These are phyloP conservation scores for Fusarium fracticaudum DNA, from an alignment of 2,329 filamentous ascomycete species.

Conservation along the genomic window DNA sequence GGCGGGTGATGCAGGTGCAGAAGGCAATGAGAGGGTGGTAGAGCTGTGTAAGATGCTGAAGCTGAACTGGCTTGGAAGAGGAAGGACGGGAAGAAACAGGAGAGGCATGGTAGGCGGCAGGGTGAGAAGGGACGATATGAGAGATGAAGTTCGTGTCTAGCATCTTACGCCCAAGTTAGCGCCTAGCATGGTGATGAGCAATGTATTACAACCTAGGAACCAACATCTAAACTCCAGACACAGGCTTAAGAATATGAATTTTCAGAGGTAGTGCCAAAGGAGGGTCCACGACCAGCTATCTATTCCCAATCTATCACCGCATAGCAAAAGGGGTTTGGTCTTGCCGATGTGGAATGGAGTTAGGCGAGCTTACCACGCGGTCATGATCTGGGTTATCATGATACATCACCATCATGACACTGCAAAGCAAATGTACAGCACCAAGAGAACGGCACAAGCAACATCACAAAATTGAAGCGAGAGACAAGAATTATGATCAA, in stretches of 20 bases:
- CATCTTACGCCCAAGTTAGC: background rate
- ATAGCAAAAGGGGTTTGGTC: background rate
- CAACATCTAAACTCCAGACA: background rate
- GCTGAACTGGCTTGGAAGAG: slow-evolving; percentile 94
- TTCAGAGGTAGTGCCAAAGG: background rate
- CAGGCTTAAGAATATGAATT: background rate
- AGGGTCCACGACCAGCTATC: background rate
- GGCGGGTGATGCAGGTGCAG: slow-evolving; percentile 67
- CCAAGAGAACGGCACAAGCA: background rate
- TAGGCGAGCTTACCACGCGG: background rate
- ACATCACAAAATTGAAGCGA: background rate
- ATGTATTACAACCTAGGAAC: background rate
- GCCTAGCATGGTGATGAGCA: background rate
- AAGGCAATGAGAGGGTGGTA: slow-evolving; percentile 80
- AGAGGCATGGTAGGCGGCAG: slow-evolving; percentile 85
- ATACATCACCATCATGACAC: background rate
- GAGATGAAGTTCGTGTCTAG: slow-evolving; percentile 53
- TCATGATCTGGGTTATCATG: background rate
- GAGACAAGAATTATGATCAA: background rate
- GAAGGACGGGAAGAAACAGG: slow-evolving; percentile 87
- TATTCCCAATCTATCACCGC: background rate
- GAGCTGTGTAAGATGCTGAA: slow-evolving; percentile 88
- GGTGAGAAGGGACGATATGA: slow-evolving; percentile 57
- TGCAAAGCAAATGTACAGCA: background rate
- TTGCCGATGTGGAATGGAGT: background rate